Evolutionary conservation across 441 rosid species (phyloP).

Genomic region (Pelargonium myrrhifolium): DNA sequence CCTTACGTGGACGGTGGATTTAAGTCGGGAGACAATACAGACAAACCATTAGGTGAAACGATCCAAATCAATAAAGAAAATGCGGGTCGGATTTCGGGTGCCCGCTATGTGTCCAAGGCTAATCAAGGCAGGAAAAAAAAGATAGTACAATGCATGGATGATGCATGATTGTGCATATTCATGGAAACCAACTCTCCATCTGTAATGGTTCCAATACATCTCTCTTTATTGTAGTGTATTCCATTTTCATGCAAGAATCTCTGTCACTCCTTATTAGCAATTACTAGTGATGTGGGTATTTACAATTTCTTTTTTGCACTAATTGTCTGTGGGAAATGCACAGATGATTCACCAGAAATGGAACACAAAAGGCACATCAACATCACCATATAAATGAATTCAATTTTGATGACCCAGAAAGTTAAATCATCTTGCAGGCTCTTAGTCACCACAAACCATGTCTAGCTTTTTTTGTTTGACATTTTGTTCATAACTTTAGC

Average conservation of each 20-base stretch:
- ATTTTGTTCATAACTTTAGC: no score
- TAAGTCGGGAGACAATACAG: no score
- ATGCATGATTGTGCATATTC: neutral
- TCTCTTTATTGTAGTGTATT: neutral
- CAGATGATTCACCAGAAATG: neutral
- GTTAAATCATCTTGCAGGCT: no score
- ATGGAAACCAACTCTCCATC: neutral
- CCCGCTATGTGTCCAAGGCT: no score
- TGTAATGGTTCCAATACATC: neutral
- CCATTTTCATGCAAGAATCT: constrained; percentile 8
- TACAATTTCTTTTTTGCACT: neutral
- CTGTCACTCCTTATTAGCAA: constrained; percentile 9
- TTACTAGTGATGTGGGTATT: neutral
- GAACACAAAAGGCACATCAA: neutral
- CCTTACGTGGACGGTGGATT: no score
- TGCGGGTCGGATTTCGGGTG: no score
- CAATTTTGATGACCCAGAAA: no score
- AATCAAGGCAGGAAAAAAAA: neutral
- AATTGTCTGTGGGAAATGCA: neutral
- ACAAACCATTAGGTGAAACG: no score
- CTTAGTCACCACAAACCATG: no score
- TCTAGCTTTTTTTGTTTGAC: no score
- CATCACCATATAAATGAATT: no score
- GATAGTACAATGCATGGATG: neutral
- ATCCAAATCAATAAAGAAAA: no score